Evolutionary conservation across 2,329 filamentous ascomycete genomes (phyloP), one percentile per base, ranked within the genome.

Genomic region (Cercospora beticola): DNA sequence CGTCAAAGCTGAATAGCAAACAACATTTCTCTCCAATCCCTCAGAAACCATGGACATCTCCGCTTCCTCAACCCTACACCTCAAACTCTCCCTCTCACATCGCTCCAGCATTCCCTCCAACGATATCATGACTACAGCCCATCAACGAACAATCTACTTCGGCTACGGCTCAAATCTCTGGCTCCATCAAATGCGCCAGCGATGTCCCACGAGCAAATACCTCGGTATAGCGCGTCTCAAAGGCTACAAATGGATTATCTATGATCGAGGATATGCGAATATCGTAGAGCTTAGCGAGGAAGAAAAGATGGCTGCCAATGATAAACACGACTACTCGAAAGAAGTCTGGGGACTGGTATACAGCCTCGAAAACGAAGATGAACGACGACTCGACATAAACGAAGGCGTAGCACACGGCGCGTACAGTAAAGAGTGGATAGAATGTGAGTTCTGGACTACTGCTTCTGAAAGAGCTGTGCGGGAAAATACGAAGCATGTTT

Each of bases 131-230:
- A 43, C 59, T 18, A 58, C 30, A 58, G 12, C 58, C 28, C 23
- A 26, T 43, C 58, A 6, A 68, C 59, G 46, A 52, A 71, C 61
- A n/a, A 81, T 72, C 77, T 62, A 78, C 82, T 91, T 92, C 76
- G 90, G 86, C 74, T 92, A 90, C 79, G 90, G 90, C 70, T 89
- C 86, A 76, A 92, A 92, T 78, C 84, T 92, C 67, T 90, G 88
- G 77, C 84, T 84, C 0, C 79, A 83, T 30, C 89, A 92, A 78
- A 92, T 92, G 90, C 73, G 73, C 4, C 72, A 77, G 57, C 88
- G 89, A 63, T 92, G 90, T 75, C 85, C 85, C 1, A 77, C 76
- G 14, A 86, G 87, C 2, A 79, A 76, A 12, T 86, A 87, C 64
- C 76, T 87, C 6, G 88, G 87, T 54, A 80, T 90, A 62, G 90